Evolutionary conservation across 768 basidiomycete species (phyloP).

Genomic region (Rhizopogon salebrosus): DNA sequence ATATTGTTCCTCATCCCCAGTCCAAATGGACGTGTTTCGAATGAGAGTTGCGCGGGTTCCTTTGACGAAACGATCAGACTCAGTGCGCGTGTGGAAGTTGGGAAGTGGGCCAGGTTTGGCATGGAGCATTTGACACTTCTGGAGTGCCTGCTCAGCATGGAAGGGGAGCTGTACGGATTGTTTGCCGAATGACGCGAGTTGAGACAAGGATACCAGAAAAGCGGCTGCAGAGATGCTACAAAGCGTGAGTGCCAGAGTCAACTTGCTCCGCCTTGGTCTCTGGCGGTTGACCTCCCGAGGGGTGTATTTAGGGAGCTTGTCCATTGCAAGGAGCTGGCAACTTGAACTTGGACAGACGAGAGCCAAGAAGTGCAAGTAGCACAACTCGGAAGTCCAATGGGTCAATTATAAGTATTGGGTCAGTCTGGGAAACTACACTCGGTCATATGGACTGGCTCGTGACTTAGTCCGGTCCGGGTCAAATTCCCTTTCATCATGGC

Average conservation of each 20-base stretch:
- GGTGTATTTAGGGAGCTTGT: conserved; percentile 21
- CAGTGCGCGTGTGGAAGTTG: conserved; percentile 26
- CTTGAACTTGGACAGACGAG: neutral
- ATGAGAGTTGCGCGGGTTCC: conserved; percentile 36
- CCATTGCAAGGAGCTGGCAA: conserved; percentile 12
- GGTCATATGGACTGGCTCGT: conserved; percentile 7
- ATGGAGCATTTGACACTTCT: conserved; percentile 31
- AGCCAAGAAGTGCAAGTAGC: neutral
- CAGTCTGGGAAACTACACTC: neutral
- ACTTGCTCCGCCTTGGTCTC: conserved; percentile 6
- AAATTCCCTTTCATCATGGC: neutral
- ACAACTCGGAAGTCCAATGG: too few species aligned
- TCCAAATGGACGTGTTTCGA: conserved; percentile 50
- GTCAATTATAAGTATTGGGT: too few species aligned
- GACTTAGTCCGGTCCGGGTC: too few species aligned
- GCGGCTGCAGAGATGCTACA: conserved; percentile 10
- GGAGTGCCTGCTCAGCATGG: conserved; percentile 24
- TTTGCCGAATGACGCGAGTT: conserved; percentile 4
- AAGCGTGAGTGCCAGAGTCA: conserved; percentile 12
- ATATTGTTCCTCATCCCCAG: conserved; percentile 35
- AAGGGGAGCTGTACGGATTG: conserved; percentile 18
- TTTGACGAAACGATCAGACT: conserved; percentile 33
- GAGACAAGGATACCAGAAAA: conserved; percentile 18
- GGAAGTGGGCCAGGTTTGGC: conserved; percentile 32
- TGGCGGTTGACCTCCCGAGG: conserved; percentile 10